Evolutionary conservation across 1,284 basidiomycete species (phyloP).

Genomic region (Phlebopus sp.): DNA sequence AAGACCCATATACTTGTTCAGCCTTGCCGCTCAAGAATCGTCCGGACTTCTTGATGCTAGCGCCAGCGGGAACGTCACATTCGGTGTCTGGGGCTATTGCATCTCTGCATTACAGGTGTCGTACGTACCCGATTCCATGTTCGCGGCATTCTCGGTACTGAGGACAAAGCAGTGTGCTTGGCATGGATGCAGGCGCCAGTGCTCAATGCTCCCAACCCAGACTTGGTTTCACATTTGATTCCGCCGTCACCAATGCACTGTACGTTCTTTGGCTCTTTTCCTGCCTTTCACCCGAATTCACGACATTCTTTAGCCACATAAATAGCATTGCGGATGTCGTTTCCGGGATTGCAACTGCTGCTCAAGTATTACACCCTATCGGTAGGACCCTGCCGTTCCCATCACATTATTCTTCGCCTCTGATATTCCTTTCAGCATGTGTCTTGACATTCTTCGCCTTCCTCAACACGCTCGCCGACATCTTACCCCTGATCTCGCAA

Average conservation of each 20-base stretch:
- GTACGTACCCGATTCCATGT: constrained; percentile 32
- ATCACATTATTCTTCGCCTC: background rate
- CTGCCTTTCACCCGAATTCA: background rate
- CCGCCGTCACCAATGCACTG: constrained; percentile 42
- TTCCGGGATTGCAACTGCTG: constrained; percentile 38
- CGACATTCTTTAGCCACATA: constrained; percentile 25
- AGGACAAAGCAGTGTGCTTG: constrained; percentile 36
- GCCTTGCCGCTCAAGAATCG: constrained; percentile 38
- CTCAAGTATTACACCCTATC: constrained; percentile 38
- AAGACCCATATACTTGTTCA: constrained; percentile 53
- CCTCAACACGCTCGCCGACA: constrained; percentile 37
- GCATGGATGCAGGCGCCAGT: constrained; percentile 34
- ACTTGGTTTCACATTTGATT: constrained; percentile 54
- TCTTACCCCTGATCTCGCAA: too few species aligned
- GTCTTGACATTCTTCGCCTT: constrained; percentile 52
- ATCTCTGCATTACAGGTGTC: constrained; percentile 43
- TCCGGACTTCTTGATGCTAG: constrained; percentile 35
- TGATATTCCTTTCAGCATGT: constrained; percentile 37
- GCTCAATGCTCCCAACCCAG: constrained; percentile 44
- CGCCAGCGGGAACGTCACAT: constrained; percentile 40
- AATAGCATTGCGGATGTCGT: constrained; percentile 40
- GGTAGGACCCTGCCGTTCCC: constrained; percentile 40
- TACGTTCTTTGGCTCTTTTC: constrained; percentile 30
- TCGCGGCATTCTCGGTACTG: constrained; percentile 14
- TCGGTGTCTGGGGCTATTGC: constrained; percentile 65